A percentile compares a stretch with the other conserved stretches of the same genome.
Conservation (phyloP, 768 basidiomycete species). For the Calocybe gangraenosa region DNA sequence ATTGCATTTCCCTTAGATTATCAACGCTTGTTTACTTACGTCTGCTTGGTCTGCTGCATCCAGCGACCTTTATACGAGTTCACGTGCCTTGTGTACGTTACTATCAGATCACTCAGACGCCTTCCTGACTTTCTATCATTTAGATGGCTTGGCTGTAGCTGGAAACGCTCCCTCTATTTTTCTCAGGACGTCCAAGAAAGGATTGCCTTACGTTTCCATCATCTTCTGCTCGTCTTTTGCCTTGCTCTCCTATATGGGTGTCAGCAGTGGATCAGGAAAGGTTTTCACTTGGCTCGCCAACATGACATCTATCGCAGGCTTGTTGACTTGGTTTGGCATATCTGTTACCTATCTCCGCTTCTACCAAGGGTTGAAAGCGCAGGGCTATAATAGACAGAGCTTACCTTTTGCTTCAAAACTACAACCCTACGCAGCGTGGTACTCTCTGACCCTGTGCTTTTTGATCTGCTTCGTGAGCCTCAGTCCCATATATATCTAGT, state of each 20-base stretch:
- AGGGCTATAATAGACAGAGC: conserved; percentile 66
- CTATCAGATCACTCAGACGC: background rate
- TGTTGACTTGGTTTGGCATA: conserved; percentile 83
- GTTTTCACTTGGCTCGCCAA: conserved; percentile 83
- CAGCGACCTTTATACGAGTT: conserved; percentile 86
- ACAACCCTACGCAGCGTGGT: conserved; percentile 75
- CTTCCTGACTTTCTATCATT: conserved; percentile 1
- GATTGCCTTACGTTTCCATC: conserved; percentile 74
- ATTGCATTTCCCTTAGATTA: conserved; percentile 47
- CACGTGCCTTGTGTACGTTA: conserved; percentile 73
- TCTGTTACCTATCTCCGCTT: conserved; percentile 77
- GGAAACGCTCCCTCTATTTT: conserved; percentile 86
- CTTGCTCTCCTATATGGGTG: conserved; percentile 77
- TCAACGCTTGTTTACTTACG: conserved; percentile 79
- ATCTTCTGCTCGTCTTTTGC: conserved; percentile 63
- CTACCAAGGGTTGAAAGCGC: conserved; percentile 74
- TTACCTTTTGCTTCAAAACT: conserved; percentile 69
- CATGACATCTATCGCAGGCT: conserved; percentile 64
- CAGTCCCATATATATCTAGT: background rate
- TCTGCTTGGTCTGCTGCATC: conserved; percentile 93
- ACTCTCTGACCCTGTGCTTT: conserved; percentile 35
- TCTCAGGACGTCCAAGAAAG: conserved; percentile 56
- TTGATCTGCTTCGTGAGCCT: conserved; percentile 60
- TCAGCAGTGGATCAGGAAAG: conserved; percentile 54
- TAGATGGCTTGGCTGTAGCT: conserved; percentile 75